Conservation (phyloP, 2,329 filamentous ascomycete species). For the Neophaeococcomyces mojaviensis region DNA sequence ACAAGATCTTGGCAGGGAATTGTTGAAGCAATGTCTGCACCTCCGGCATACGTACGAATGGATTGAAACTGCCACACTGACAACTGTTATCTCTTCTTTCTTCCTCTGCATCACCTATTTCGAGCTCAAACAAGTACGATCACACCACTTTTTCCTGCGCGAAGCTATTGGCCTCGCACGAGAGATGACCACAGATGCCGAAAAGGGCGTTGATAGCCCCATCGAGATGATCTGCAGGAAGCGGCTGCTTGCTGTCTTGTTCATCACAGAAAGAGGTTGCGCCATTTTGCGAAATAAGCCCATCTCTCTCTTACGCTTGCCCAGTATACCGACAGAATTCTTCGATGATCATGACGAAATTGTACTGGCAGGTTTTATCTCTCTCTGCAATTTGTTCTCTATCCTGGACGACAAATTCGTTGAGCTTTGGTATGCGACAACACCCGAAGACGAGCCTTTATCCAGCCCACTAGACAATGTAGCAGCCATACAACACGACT, state of each 20-base stretch:
- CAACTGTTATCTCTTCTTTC: conserved; percentile 21
- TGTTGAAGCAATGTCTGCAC: conserved; percentile 19
- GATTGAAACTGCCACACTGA: conserved; percentile 18
- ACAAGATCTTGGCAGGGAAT: conserved; percentile 18
- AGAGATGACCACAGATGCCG: conserved; percentile 19
- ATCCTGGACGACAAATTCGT: conserved; percentile 23
- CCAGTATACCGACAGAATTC: conserved; percentile 17
- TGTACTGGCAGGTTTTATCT: conserved; percentile 21
- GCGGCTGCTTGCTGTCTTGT: conserved; percentile 21
- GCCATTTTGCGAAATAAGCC: conserved; percentile 23
- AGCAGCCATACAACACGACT: conserved; percentile 18
- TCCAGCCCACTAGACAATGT: conserved; percentile 18
- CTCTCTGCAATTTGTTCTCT: conserved; percentile 21
- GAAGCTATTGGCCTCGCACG: conserved; percentile 22
- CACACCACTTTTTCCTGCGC: conserved; percentile 22
- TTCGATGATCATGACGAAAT: conserved; percentile 22
- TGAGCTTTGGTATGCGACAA: conserved; percentile 17
- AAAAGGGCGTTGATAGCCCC: conserved; percentile 16
- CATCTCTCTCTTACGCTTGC: conserved; percentile 19
- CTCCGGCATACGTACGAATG: conserved; percentile 18
- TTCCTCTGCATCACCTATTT: conserved; percentile 21
- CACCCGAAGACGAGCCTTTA: conserved; percentile 11
- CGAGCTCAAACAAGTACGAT: conserved; percentile 22
- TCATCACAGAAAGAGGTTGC: conserved; percentile 22
- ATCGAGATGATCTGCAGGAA: conserved; percentile 20